These are phyloP conservation scores for Coniochaeta prunicola DNA, from an alignment of 2,329 filamentous ascomycete species.

Conservation along the genomic window DNA sequence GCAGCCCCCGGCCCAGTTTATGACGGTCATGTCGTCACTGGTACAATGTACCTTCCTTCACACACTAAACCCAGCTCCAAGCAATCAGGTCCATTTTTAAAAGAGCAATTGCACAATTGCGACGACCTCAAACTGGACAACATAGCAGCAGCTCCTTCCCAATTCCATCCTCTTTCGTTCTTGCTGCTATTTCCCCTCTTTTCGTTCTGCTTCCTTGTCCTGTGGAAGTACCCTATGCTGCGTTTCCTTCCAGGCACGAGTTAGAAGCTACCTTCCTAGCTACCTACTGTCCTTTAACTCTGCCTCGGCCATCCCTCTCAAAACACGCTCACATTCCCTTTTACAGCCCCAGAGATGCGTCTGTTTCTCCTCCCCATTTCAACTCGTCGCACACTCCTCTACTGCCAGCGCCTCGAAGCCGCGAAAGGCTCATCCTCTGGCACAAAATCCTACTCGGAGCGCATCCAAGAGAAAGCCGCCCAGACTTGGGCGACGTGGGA, in stretches of 20 bases:
- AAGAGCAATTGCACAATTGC: not conserved
- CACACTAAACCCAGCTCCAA: not conserved
- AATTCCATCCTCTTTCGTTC: not conserved
- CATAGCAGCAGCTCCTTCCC: not conserved
- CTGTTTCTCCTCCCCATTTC: slow-evolving; percentile 92
- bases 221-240: no score
- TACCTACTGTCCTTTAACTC: not conserved
- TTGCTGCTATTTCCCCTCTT: not conserved
- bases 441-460: slow-evolving; percentile 56
- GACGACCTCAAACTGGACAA: not conserved
- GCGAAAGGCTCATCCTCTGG: slow-evolving; percentile 28
- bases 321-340: not conserved
- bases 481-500: slow-evolving; percentile 84
- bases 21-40: not conserved
- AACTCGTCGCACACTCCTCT: slow-evolving; percentile 82
- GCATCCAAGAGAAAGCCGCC: slow-evolving; percentile 62
- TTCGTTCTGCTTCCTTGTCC: no score
- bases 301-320: not conserved
- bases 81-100: not conserved
- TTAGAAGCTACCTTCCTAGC: no score
- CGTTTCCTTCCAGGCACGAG: no score
- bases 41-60: no score
- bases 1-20: not conserved
- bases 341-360: slow-evolving; percentile 57
- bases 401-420: slow-evolving; percentile 69